Conservation (phyloP, 139 green algal genomes). For the Coccomyxa sp. region DNA sequence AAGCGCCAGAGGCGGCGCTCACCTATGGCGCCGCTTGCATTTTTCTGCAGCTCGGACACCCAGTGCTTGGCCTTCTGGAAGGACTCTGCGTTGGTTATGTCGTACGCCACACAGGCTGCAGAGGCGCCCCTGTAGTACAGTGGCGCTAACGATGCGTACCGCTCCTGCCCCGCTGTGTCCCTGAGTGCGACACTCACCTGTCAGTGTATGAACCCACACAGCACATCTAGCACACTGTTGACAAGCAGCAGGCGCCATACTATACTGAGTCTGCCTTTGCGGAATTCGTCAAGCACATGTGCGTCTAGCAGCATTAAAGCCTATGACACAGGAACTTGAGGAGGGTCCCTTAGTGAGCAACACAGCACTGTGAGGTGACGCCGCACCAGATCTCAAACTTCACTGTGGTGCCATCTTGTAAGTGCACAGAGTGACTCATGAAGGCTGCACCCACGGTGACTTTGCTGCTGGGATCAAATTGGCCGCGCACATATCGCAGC, state of each 20-base stretch:
- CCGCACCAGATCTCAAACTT: conserved; percentile 70
- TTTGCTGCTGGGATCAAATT: conserved; percentile 46
- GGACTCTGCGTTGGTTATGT: conserved; percentile 47
- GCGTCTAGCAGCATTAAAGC: too few relatives aligned
- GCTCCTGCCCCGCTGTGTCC: conserved; percentile 62
- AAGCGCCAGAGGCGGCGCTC: neutral
- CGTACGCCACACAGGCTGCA: conserved; percentile 53
- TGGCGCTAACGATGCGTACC: conserved; percentile 45
- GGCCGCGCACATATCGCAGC: conserved; percentile 44
- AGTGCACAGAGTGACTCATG: conserved; percentile 40
- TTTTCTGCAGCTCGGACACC: conserved; percentile 57
- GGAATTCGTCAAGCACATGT: too few relatives aligned
- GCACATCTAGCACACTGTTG: too few relatives aligned
- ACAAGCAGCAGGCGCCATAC: neutral
- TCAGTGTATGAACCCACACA: too few relatives aligned
- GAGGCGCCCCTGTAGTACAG: conserved; percentile 59
- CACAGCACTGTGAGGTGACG: too few relatives aligned
- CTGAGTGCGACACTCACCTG: too few relatives aligned
- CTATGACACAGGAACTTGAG: too few relatives aligned
- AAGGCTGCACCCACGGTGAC: conserved; percentile 73
- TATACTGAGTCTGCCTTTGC: neutral
- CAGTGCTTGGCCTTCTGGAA: conserved; percentile 60
- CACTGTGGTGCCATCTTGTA: conserved; percentile 35
- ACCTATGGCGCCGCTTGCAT: conserved; percentile 40
- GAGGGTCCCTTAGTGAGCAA: too few relatives aligned